These are phyloP conservation scores for Candida maesae DNA, from an alignment of 805 yeast species.

Conservation along the genomic window DNA sequence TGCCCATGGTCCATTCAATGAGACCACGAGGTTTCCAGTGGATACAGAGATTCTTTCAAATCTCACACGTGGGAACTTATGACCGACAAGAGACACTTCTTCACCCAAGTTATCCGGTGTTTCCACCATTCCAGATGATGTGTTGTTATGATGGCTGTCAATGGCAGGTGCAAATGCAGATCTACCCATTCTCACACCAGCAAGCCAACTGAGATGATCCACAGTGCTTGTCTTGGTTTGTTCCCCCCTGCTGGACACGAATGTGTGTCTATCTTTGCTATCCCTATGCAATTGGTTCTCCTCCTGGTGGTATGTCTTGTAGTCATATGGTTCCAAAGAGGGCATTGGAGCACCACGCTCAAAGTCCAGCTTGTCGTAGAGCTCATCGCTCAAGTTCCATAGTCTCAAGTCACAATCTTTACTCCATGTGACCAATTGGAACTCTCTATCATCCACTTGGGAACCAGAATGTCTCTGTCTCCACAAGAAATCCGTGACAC, in stretches of 20 bases:
- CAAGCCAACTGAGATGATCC: conserved; percentile 84
- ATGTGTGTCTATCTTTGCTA: conserved; percentile 36
- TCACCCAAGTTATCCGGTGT: conserved; percentile 73
- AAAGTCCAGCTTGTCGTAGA: conserved; percentile 45
- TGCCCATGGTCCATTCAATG: conserved; percentile 81
- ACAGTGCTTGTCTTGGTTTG: conserved; percentile 34
- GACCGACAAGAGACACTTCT: conserved; percentile 85
- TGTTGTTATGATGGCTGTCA: conserved; percentile 32
- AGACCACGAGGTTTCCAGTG: conserved; percentile 71
- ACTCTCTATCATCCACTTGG: conserved; percentile 66
- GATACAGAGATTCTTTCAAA: conserved; percentile 88
- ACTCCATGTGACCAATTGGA: conserved; percentile 92
- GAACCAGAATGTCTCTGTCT: conserved; percentile 53
- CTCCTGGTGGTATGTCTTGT: conserved; percentile 46
- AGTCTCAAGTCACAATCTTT: conserved; percentile 79
- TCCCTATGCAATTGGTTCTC: conserved; percentile 43
- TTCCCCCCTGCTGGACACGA: conserved; percentile 38
- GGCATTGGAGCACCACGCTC: conserved; percentile 35
- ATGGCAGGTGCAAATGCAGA: conserved; percentile 27
- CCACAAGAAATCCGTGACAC: conserved; percentile 89
- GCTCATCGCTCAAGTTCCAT: conserved; percentile 63
- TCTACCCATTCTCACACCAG: conserved; percentile 71
- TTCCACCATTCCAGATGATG: conserved; percentile 35
- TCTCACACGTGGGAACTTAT: conserved; percentile 78
- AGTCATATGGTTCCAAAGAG: conserved; percentile 35